Evolutionary conservation across 768 basidiomycete genomes (phyloP), one percentile per base, ranked within the genome.

Genomic region (Antrodiella citrinella): DNA sequence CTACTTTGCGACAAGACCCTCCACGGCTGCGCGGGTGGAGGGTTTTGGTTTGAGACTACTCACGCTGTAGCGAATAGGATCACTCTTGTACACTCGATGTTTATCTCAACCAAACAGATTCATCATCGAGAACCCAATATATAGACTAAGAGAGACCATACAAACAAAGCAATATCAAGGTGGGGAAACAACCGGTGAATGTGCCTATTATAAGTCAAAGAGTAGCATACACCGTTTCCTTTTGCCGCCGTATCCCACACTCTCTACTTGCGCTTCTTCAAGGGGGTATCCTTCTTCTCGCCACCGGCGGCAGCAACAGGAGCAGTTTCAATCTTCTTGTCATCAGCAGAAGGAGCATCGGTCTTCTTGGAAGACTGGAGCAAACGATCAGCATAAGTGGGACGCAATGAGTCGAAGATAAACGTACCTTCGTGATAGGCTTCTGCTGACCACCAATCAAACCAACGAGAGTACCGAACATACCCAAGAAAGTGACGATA

Each of bases 221-320:
- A 35, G 15, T 7, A 35, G 30, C 15, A 35, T 35, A 35, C 30
- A 35, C 30, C 30, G 30, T 35, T 35, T 35, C 30, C 30, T 35
- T 35, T 35, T 35, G 30, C 30, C 15, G 30, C 30, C 30, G 15
- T 15, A 35, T 35, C 30, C 30, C 51, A 35, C 54, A n/a, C n/a
- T n/a, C n/a, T 62, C 66, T 78, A 78, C 70, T 80, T 78, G 62
- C 89, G 84, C 75, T 88, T 91, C 78, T 87, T 91, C 54, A 81
- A 65, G 40, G 66, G 55, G 49, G 71, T 72, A 54, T 87, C 84
- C 71, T 83, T 81, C 76, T 88, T 84, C 54, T 81, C 79, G 30
- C 76, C 84, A 57, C 84, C 82, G 23, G 86, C 84, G 50, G 84
- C 71, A 4, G 86, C 82, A 53, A 84, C 81, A 49, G 87, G 82